Evolutionary conservation across 208 protist species (phyloP).

Genomic region (Angomonas deanei): DNA sequence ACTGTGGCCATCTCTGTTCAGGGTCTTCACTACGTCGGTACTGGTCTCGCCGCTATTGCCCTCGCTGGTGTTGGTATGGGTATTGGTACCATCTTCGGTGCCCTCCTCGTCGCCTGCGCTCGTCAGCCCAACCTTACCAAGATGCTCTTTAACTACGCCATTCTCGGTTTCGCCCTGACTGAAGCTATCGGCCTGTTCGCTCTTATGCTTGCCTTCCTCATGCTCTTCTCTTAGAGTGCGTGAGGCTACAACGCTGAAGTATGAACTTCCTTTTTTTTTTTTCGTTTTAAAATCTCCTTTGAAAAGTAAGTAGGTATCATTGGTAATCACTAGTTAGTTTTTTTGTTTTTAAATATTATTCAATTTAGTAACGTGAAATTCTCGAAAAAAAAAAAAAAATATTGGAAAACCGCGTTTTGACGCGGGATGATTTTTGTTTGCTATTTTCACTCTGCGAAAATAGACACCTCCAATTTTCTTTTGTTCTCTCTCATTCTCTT

Average conservation of each 20-base stretch:
- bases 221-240: conserved; percentile 14
- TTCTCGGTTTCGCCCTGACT: conserved; percentile 9
- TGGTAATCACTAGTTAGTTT: not conserved
- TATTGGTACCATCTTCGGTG: conserved; percentile 51
- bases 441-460: not conserved
- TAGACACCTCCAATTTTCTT: too few species aligned
- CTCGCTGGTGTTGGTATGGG: conserved; percentile 53
- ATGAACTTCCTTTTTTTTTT: not conserved
- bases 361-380: not conserved
- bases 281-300: conserved; percentile 2
- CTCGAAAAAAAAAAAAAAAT: conserved; percentile 1
- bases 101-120: conserved; percentile 38
- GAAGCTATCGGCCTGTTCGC: conserved; percentile 10
- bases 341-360: not conserved
- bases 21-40: conserved; percentile 44
- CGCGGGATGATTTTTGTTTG: not conserved
- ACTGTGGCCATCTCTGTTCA: conserved; percentile 40
- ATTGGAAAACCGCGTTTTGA: too few species aligned
- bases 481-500: not conserved
- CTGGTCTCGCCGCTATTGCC: conserved; percentile 39
- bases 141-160: conserved; percentile 13
- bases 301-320: not conserved
- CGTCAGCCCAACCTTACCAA: conserved; percentile 11
- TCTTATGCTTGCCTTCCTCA: conserved; percentile 11
- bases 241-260: not conserved